Evolutionary conservation across 2,329 filamentous ascomycete genomes (phyloP), one percentile per base, ranked within the genome.

Genomic region (Trichoderma gracile): DNA sequence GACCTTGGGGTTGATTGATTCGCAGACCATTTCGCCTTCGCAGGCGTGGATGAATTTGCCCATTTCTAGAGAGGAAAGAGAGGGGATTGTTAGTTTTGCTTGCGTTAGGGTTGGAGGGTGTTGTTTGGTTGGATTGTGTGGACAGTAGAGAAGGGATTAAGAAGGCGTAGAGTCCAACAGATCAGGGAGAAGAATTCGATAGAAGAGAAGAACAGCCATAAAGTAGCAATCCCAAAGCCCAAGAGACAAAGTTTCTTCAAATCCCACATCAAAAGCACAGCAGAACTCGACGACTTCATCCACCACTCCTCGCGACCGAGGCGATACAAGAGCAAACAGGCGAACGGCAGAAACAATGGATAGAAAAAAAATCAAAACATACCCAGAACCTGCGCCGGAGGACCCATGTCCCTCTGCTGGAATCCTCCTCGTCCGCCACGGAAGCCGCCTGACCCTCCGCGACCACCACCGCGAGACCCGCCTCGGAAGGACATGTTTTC

Each of bases 21-120:
- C 89, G 90, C 94, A 97, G 72, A 99, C 90, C 85, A 99, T 95
- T 80, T 99, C 95, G 77, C 94, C 94, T 80, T 99, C 95, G 81
- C 91, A 94, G 65, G 93, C 89, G 82, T 99, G 95, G 77, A 97
- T 80, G 80, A 98, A 96, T 69, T 86, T 87, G 78, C 95, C 95
- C 90, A 99, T 92, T 81, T 97, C 95, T 65, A 30, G 25, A 7
- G 14, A 17, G 1, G 7, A 7, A 15, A 15, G 0, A 3, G 17
- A 8, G 9, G 8, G 3, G 3, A 5, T 0, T 3, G 49, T 61
- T 19, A 53, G 50, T 42, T 30, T 8, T 27, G 15, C 45, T 6
- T n/a, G n/a, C n/a, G n/a, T n/a, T n/a, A n/a, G n/a, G n/a, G n/a
- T n/a, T n/a, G n/a, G 30, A 9, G 30, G 0, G 1, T 15, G 7